These are phyloP conservation scores for Lophiostoma macrostomum DNA, from an alignment of 495 filamentous ascomycete genomes.

Conservation along the genomic window DNA sequence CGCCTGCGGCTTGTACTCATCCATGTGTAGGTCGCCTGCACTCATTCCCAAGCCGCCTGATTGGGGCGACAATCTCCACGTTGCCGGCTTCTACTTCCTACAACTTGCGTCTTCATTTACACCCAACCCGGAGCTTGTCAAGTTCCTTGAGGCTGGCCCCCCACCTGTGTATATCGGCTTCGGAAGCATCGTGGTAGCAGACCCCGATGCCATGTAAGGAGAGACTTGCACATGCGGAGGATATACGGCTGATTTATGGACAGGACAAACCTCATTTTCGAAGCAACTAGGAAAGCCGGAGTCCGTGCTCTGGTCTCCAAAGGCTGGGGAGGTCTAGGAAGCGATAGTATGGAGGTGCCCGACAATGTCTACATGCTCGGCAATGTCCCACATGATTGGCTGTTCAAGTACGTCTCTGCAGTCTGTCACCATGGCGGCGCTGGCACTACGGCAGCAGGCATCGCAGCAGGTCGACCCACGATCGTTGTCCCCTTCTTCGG, in stretches of 20 bases:
- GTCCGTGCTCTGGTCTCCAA: slow-evolving; percentile 74
- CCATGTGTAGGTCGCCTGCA: slow-evolving; percentile 49
- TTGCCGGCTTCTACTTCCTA: slow-evolving; percentile 74
- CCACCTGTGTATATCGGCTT: slow-evolving; percentile 93
- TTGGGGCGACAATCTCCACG: slow-evolving; percentile 67
- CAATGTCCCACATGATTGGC: slow-evolving; percentile 78
- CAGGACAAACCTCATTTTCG: slow-evolving; percentile 85
- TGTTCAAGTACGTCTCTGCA: slow-evolving; percentile 70
- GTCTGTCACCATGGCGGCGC: slow-evolving; percentile 84
- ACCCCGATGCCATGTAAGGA: slow-evolving; percentile 76
- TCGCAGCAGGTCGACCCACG: slow-evolving; percentile 66
- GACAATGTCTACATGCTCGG: slow-evolving; percentile 74
- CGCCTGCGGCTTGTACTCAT: not conserved
- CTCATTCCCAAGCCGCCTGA: slow-evolving; percentile 77
- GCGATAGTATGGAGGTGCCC: slow-evolving; percentile 50
- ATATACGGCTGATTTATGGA: no score
- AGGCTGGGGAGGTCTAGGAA: slow-evolving; percentile 75
- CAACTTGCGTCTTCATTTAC: slow-evolving; percentile 61
- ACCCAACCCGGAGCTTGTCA: slow-evolving; percentile 58
- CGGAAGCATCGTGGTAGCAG: slow-evolving; percentile 87
- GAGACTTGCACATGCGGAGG: no score
- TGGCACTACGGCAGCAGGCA: slow-evolving; percentile 74
- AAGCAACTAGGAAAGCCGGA: slow-evolving; percentile 90
- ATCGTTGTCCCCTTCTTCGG: slow-evolving; percentile 82
- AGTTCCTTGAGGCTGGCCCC: slow-evolving; percentile 63